These are phyloP conservation scores for Ophiocordyceps camponoti-saundersi DNA, from an alignment of 2,329 filamentous ascomycete species.

Conservation along the genomic window DNA sequence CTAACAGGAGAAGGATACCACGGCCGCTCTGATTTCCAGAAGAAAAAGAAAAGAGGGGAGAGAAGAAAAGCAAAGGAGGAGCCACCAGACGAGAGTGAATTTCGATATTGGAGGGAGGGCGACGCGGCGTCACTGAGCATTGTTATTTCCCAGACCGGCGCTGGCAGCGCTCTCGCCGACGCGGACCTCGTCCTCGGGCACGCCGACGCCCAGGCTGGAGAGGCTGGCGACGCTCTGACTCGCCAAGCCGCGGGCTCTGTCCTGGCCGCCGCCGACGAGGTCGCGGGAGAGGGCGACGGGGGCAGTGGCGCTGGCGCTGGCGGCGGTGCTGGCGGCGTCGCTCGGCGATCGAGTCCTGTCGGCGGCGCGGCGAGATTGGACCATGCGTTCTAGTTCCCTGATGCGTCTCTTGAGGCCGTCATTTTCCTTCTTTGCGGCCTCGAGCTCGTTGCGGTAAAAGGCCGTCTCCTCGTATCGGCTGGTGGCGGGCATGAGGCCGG, in stretches of 20 bases:
- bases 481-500: slow-evolving; percentile 37
- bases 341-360: slow-evolving; percentile 29
- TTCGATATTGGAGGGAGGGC: too few relatives aligned
- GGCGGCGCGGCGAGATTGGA: slow-evolving; percentile 30
- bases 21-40: too few relatives aligned
- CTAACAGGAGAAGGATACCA: too few relatives aligned
- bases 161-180: slow-evolving; percentile 47
- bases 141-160: slow-evolving; percentile 10
- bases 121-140: slow-evolving; percentile 1
- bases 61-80: too few relatives aligned
- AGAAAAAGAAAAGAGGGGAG: too few relatives aligned
- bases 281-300: slow-evolving; percentile 23
- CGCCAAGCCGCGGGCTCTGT: slow-evolving; percentile 25
- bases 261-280: slow-evolving; percentile 12
- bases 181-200: slow-evolving; percentile 40
- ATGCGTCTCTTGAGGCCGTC: slow-evolving; percentile 43
- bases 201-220: slow-evolving; percentile 32
- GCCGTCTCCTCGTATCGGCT: slow-evolving; percentile 45
- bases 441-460: slow-evolving; percentile 41
- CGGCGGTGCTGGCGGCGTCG: slow-evolving; percentile 35
- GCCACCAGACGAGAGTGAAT: too few relatives aligned
- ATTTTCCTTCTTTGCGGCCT: slow-evolving; percentile 45
- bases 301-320: slow-evolving; percentile 27
- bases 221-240: slow-evolving; percentile 27
- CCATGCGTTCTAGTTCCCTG: slow-evolving; percentile 40